phyloP scores from a whole-genome alignment of 2,329 filamentous ascomycete genomes.

The Teratosphaeria nubilosa region DNA sequence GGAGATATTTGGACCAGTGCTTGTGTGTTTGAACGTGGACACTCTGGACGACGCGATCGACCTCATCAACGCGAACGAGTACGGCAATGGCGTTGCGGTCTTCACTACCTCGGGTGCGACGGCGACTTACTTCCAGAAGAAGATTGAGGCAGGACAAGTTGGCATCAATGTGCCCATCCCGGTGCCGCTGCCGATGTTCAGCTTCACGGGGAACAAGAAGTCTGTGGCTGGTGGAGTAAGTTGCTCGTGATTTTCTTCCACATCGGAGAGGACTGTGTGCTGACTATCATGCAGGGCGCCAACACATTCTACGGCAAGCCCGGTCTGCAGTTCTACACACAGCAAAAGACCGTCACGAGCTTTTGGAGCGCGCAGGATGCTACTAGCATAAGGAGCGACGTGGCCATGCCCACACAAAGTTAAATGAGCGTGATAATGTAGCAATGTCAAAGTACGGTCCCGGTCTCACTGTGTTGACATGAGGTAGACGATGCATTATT shows the following conservation, averaged over 20 bases:
- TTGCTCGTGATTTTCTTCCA: background rate
- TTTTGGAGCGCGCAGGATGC: slow-evolving; percentile 83
- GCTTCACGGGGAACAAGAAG: slow-evolving; percentile 61
- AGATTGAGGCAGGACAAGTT: slow-evolving; percentile 77
- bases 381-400: slow-evolving; percentile 70
- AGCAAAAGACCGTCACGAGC: slow-evolving; percentile 93
- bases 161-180: slow-evolving; percentile 78
- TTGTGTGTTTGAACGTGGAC: slow-evolving; percentile 31
- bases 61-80: slow-evolving; percentile 76
- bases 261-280: background rate
- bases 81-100: slow-evolving; percentile 77
- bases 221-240: slow-evolving; percentile 66
- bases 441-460: background rate
- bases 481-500: background rate
- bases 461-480: background rate
- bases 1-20: slow-evolving; percentile 77
- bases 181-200: slow-evolving; percentile 36
- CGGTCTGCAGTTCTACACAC: slow-evolving; percentile 89
- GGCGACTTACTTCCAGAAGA: slow-evolving; percentile 65
- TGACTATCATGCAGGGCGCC: slow-evolving; percentile 45
- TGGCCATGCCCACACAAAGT: slow-evolving; percentile 70
- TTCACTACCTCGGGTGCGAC: slow-evolving; percentile 71
- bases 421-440: slow-evolving; percentile 2
- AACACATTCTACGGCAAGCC: slow-evolving; percentile 94
- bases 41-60: slow-evolving; percentile 72